phyloP scores from a whole-genome alignment of 2,329 filamentous ascomycete species.

The Truncatella angustata region DNA sequence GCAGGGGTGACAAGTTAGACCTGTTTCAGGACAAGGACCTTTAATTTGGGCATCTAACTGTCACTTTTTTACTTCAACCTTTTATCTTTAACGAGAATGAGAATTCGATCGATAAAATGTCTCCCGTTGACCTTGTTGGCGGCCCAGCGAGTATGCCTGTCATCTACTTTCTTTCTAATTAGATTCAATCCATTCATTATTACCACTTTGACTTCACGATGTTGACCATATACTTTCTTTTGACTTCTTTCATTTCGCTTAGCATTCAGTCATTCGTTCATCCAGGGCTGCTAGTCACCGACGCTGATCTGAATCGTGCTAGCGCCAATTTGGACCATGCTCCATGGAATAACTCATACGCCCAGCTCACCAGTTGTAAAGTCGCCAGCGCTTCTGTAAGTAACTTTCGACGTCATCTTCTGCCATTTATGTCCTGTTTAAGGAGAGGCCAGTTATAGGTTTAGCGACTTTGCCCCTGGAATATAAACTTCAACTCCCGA shows the following conservation, averaged over 20 bases:
- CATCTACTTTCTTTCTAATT: background rate
- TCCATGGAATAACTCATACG: slow-evolving; percentile 1
- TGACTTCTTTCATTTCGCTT: background rate
- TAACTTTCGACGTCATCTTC: background rate
- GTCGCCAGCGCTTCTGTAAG: background rate
- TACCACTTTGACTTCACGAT: background rate
- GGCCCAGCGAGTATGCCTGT: background rate
- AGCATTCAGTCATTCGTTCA: background rate
- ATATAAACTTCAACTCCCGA: background rate
- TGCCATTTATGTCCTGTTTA: background rate
- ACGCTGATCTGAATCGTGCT: background rate
- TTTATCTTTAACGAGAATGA: background rate
- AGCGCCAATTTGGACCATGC: background rate
- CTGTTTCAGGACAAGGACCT: background rate
- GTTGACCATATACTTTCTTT: background rate
- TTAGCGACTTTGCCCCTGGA: background rate
- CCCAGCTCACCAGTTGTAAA: background rate
- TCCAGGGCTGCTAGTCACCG: background rate
- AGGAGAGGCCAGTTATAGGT: background rate
- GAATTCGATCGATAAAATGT: background rate
- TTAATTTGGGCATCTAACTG: background rate
- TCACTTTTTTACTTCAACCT: background rate
- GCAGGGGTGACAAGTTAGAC: background rate
- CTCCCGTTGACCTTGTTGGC: background rate
- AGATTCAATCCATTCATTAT: background rate